phyloP scores from a whole-genome alignment of 73 alveolate genomes.

The Paramecium bursaria region DNA sequence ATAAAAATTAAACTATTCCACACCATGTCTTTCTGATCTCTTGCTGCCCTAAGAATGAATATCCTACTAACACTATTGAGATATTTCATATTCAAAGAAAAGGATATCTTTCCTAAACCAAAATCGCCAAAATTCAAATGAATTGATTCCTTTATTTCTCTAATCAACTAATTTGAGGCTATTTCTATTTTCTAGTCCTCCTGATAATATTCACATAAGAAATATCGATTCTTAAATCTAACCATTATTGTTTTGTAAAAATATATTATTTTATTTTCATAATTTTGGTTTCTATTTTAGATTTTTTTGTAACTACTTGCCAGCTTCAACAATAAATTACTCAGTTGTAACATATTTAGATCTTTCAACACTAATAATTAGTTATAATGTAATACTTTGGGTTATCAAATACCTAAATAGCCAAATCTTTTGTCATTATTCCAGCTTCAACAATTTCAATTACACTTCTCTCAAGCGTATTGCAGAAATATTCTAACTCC shows the following conservation, averaged over 20 bases:
- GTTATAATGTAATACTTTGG: conserved; percentile 15
- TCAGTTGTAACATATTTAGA: conserved; percentile 64
- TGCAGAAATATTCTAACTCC: conserved; percentile 71
- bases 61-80: conserved; percentile 9
- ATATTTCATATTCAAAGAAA: conserved; percentile 56
- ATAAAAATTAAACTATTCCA: conserved; percentile 53
- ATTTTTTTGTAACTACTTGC: conserved; percentile 56
- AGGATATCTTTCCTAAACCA: conserved; percentile 32
- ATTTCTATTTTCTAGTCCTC: conserved; percentile 42
- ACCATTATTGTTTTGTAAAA: conserved; percentile 42
- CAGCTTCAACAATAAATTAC: conserved; percentile 55
- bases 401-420: conserved; percentile 75
- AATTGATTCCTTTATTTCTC: conserved; percentile 11
- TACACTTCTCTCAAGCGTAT: conserved; percentile 66
- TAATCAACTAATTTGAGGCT: background rate
- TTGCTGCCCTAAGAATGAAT: conserved; percentile 63
- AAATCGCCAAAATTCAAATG: conserved; percentile 57
- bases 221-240: conserved; percentile 66
- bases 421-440: conserved; percentile 84
- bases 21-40: conserved; percentile 57
- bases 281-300: conserved; percentile 47
- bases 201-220: conserved; percentile 52
- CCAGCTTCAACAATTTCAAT: conserved; percentile 84
- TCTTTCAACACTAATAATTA: conserved; percentile 56
- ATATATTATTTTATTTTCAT: conserved; percentile 31